Evolutionary conservation across 1,284 basidiomycete genomes (phyloP).

Genomic region (Sporisorium iseilematis-ciliati): DNA sequence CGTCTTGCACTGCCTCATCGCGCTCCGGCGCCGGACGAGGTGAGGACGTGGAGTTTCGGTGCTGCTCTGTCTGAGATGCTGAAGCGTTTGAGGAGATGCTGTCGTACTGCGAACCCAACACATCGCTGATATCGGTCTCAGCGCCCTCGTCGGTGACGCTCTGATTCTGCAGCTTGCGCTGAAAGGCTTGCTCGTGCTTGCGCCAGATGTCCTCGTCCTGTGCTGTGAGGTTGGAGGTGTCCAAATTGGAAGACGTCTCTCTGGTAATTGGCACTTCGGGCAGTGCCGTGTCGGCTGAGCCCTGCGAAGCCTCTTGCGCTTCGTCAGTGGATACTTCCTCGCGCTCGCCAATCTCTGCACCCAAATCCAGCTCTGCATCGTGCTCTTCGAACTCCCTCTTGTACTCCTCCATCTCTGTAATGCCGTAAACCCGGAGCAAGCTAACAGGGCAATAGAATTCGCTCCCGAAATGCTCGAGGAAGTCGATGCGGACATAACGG

Average conservation of each 20-base stretch:
- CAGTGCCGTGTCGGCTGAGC: not conserved
- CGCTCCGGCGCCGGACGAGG: not conserved
- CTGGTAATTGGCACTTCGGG: not conserved
- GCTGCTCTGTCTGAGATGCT: not conserved
- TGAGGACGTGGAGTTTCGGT: not conserved
- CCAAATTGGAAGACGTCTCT: slow-evolving; percentile 1
- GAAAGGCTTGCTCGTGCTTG: slow-evolving; percentile 51
- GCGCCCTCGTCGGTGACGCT: slow-evolving; percentile 13
- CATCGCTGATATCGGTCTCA: slow-evolving; percentile 15
- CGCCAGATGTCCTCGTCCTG: slow-evolving; percentile 50
- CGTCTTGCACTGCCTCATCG: not conserved
- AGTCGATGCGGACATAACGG: slow-evolving; percentile 93
- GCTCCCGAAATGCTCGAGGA: slow-evolving; percentile 90
- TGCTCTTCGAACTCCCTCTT: slow-evolving; percentile 80
- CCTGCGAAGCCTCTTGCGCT: not conserved
- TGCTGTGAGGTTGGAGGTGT: slow-evolving; percentile 20
- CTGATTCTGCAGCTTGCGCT: slow-evolving; percentile 38
- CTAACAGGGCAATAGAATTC: slow-evolving; percentile 98
- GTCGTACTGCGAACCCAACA: slow-evolving; percentile 9
- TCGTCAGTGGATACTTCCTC: not conserved
- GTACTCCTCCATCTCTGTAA: slow-evolving; percentile 96
- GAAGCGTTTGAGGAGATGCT: not conserved
- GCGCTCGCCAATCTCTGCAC: slow-evolving; percentile 23
- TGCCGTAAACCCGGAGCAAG: slow-evolving; percentile 90
- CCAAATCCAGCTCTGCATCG: slow-evolving; percentile 64